Evolutionary conservation across 495 filamentous ascomycete genomes (phyloP), one percentile per base, ranked within the genome.

Genomic region (Letharia lupina): DNA sequence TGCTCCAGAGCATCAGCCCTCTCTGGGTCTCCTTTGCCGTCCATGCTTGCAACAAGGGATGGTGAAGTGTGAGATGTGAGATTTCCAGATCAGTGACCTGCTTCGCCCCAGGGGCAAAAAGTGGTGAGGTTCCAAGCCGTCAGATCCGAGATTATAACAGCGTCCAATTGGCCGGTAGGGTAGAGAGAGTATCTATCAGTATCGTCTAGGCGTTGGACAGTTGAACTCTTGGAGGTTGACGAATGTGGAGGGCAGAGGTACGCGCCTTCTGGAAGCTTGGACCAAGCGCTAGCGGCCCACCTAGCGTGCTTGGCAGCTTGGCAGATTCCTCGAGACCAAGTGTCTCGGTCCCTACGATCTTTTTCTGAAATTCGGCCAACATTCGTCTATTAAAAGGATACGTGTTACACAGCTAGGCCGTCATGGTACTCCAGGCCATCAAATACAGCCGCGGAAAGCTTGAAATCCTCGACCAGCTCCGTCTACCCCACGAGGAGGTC

Each of bases 391-490:
- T 15, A 4, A 23, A 18, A 35, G 60, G 45, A 1, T 8, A 7
- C 15, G n/a, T 11, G 18, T 39, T 39, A 31, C 12, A 40, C 50
- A 39, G n/a, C 13, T 33, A 16, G 42, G 10, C 37, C 39, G 68
- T 15, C 42, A 87, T 84, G 82, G 82, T 82, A 39, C 83, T 98
- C 58, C 84, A 96, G 78, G 93, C 94, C 20, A 96, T 98, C 77
- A 89, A 85, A 73, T 98, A 96, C 72, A 75, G 77, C 58, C 80
- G 87, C 65, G 91, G 91, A 68, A 83, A 86, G 66, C 82, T 98
- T 60, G 77, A 88, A 70, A 92, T 98, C 54, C 82, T 98, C 61
- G 91, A 98, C 74, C 94, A 98, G 72, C 82, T 98, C 48, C 83
- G 84, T 72, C 82, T 98, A 18, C 94, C 94, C n/a, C 91, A 96